Base-by-base conservation (phyloP, 164 flowering plant species). In the Nelumbo lutea region DNA sequence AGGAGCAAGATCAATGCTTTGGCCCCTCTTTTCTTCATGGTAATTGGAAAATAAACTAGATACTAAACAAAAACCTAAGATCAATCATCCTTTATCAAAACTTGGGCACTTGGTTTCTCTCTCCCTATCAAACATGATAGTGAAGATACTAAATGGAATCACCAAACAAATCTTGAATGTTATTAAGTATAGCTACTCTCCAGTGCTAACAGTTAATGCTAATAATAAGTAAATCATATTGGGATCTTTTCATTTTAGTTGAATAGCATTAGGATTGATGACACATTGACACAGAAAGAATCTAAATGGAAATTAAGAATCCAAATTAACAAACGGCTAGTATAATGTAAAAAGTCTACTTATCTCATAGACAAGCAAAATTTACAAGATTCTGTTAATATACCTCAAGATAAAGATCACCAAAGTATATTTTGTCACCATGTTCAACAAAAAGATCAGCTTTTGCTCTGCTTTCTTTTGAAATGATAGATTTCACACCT, bases 351-450 rank as follows among this genome's bases (percentile, higher is more conserved):
- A 59, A 55, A 27, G 60, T 66, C 11, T 50, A 60, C 1, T 40
- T 13, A 60, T 50, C 41, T 14, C 9, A 68, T 43, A 40, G 6
- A 59, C 41, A 14, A 69, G 1, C 13, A 59, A 5, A 45, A 44
- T 51, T 4, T 10, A 43, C 13, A 61, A 53, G 72, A 27, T 27
- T 60, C 67, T 41, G 6, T 41, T 27, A 43, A 50, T 71, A 27
- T 80, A 92, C 97, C 97, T 95, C 97, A 48, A 95, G 75, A 74
- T 79, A 88, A 44, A 92, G 86, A 81, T 83, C 82, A 42, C 99
- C 99, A 72, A 90, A 79, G 65, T 65, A 67, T 55, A 92, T 78
- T 76, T 79, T 85, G 52, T 89, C 97, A 64, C 96, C 97, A 55
- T 74, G 78, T 76, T 86, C 92, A 67, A 92, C 77, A 10, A 83